Percentiles rank a stretch among this genome's conserved stretches.
Conservation (phyloP, 129 eudicot species). For the Heracleum sosnowskyi region DNA sequence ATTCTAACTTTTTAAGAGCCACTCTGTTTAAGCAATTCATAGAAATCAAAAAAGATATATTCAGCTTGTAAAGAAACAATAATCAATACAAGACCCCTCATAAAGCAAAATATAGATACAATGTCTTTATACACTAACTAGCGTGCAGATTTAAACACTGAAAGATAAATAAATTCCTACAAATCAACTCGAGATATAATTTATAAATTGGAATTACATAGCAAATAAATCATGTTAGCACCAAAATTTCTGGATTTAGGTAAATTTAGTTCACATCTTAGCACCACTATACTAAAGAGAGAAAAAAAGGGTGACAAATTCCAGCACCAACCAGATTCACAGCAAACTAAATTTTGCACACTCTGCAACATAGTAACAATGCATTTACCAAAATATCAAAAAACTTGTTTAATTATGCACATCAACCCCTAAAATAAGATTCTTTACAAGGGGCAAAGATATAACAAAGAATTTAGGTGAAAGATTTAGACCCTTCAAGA, state of each 20-base stretch:
- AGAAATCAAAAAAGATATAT: not conserved
- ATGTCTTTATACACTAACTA: not conserved
- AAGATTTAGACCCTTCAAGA: conserved; percentile 21
- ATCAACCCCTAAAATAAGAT: conserved; percentile 24
- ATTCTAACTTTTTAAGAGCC: not conserved
- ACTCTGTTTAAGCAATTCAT: not conserved
- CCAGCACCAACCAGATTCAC: not conserved
- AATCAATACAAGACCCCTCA: not conserved
- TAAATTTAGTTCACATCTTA: conserved; percentile 5
- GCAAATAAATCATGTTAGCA: not conserved
- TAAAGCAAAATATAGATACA: not conserved
- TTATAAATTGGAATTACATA: not conserved
- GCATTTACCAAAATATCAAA: not conserved
- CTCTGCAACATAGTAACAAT: not conserved
- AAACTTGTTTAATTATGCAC: conserved; percentile 12
- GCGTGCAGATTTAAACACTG: too few species aligned
- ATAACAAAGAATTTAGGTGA: conserved; percentile 27
- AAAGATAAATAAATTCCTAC: too few species aligned
- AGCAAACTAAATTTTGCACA: not conserved
- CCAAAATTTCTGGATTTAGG: conserved; percentile 4
- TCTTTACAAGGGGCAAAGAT: not conserved
- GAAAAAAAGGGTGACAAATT: conserved; percentile 4
- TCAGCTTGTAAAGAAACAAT: not conserved
- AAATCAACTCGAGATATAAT: not conserved
- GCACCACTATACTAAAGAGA: not conserved